phyloP scores from a whole-genome alignment of 331 rosid species.

The Malus hybrid region DNA sequence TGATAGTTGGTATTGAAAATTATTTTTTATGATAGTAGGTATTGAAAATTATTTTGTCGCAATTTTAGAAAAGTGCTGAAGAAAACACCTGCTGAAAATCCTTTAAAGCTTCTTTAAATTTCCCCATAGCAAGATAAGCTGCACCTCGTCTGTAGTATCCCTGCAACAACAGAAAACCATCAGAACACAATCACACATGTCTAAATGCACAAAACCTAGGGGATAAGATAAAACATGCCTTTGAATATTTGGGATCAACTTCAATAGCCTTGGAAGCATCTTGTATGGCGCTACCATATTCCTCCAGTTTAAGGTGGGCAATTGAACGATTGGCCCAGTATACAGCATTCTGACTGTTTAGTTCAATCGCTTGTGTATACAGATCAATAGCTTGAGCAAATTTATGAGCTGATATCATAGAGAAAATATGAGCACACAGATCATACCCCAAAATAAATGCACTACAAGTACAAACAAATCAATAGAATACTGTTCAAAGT shows the following conservation, averaged over 20 bases:
- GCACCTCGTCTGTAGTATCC: conserved; percentile 98
- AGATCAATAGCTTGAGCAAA: conserved; percentile 82
- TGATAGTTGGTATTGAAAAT: neutral
- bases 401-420: conserved; percentile 63
- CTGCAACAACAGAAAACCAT: conserved; percentile 36
- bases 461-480: neutral
- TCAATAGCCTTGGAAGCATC: conserved; percentile 92
- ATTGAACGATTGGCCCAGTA: conserved; percentile 93
- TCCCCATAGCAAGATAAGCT: conserved; percentile 90
- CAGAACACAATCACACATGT: conserved; percentile 15
- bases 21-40: neutral
- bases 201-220: neutral
- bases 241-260: conserved; percentile 88
- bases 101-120: conserved; percentile 92
- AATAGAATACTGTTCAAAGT: neutral
- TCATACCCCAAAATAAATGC: neutral
- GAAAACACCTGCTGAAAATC: conserved; percentile 92
- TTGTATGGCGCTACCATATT: conserved; percentile 93
- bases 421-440: conserved; percentile 16
- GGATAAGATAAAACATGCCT: conserved; percentile 38
- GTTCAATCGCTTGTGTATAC: conserved; percentile 81
- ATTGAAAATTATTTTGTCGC: neutral
- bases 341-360: conserved; percentile 70
- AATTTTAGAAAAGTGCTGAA: neutral
- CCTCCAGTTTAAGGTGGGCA: conserved; percentile 92